A percentile compares a stretch with the other conserved stretches of the same genome.
These are phyloP conservation scores for Drechslerella stenobrocha DNA, from an alignment of 2,329 filamentous ascomycete genomes.

Conservation along the genomic window DNA sequence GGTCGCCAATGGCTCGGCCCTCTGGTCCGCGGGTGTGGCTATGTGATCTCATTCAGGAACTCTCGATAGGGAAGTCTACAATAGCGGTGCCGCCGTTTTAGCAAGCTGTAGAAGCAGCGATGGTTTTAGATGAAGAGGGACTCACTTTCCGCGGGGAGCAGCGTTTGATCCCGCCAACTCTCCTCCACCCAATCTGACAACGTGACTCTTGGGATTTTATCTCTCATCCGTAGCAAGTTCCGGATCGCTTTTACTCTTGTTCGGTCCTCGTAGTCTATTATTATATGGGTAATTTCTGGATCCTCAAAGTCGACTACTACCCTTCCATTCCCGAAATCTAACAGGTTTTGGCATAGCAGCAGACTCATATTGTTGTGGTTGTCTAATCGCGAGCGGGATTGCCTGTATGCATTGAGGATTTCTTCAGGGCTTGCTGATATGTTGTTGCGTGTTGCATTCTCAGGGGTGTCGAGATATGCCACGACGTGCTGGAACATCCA, in stretches of 20 bases:
- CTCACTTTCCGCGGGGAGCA: conserved; percentile 73
- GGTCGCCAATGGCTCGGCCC: not conserved
- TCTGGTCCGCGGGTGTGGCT: not conserved
- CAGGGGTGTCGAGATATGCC: conserved; percentile 57
- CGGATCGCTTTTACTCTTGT: conserved; percentile 22
- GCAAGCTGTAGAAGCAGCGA: not conserved
- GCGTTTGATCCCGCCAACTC: conserved; percentile 76
- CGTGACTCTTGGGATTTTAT: conserved; percentile 69
- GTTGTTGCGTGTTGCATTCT: conserved; percentile 29
- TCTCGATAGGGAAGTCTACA: conserved; percentile 31
- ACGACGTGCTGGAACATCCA: conserved; percentile 60
- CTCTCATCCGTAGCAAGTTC: conserved; percentile 52
- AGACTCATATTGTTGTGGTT: conserved; percentile 53
- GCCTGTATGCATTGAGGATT: conserved; percentile 28
- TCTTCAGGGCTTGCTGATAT: conserved; percentile 23
- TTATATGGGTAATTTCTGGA: conserved; percentile 70
- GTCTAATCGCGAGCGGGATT: conserved; percentile 34
- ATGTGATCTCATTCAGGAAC: not conserved
- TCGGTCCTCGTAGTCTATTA: conserved; percentile 62
- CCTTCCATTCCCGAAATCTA: conserved; percentile 71
- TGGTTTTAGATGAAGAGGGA: not conserved
- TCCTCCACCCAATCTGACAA: conserved; percentile 72
- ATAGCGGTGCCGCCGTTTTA: conserved; percentile 56
- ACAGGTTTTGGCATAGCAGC: conserved; percentile 62
- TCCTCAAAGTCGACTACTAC: conserved; percentile 62